Percentiles rank a stretch among this genome's conserved stretches.
Conservation (phyloP, 305 asterid species). For the Fraxinus xanthoxyloides region DNA sequence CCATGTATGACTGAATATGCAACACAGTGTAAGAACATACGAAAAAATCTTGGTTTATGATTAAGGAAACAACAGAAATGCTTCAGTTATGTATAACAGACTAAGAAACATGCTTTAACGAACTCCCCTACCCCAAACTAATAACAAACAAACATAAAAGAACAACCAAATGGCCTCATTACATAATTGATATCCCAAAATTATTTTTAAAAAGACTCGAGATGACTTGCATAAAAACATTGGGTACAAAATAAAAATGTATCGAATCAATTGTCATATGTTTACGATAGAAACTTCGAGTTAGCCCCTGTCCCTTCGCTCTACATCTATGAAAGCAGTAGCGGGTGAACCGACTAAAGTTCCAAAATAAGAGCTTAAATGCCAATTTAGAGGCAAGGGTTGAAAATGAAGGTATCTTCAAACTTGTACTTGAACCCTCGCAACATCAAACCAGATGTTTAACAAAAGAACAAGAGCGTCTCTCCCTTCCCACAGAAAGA, state of each 20-base stretch:
- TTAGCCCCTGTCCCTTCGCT: not conserved
- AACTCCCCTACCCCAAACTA: not conserved
- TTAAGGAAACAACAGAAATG: not conserved
- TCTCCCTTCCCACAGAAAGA: not conserved
- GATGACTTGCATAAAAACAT: not conserved
- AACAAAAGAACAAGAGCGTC: not conserved
- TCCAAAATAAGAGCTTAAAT: not conserved
- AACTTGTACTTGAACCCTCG: not conserved
- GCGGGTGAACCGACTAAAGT: not conserved
- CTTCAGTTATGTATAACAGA: not conserved
- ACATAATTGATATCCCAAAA: not conserved
- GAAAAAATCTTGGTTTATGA: not conserved
- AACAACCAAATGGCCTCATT: not conserved
- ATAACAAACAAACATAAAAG: not conserved
- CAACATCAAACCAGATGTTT: not conserved
- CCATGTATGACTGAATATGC: constrained; percentile 78
- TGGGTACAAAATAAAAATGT: not conserved
- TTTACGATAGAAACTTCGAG: not conserved
- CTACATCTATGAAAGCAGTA: not conserved
- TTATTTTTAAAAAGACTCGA: not conserved
- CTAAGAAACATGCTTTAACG: not conserved
- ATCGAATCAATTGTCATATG: no score
- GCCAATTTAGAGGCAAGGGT: not conserved
- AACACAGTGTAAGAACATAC: constrained; percentile 2
- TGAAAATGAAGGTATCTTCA: not conserved